These are phyloP conservation scores for Xylaria castorea DNA, from an alignment of 495 filamentous ascomycete genomes.

Conservation along the genomic window DNA sequence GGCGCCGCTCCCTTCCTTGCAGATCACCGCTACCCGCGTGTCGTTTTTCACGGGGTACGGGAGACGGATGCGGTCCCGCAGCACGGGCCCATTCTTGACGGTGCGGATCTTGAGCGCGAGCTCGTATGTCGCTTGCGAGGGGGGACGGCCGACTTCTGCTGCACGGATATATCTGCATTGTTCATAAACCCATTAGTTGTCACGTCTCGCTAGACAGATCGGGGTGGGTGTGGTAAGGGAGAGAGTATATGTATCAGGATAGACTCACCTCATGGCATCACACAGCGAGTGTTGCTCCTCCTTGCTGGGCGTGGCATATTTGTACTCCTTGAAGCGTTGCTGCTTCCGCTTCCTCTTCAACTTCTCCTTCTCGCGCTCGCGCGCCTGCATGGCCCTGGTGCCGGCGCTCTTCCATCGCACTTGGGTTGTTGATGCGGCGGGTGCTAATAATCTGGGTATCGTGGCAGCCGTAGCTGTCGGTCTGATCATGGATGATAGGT, in stretches of 20 bases:
- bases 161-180: constrained; percentile 81
- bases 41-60: constrained; percentile 89
- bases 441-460: constrained; percentile 52
- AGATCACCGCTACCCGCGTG: constrained; percentile 85
- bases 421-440: constrained; percentile 38
- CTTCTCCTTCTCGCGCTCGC: constrained; percentile 60
- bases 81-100: constrained; percentile 78
- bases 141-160: constrained; percentile 84
- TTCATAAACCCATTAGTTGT: constrained; percentile 12
- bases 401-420: constrained; percentile 49
- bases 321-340: constrained; percentile 62
- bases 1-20: constrained; percentile 73
- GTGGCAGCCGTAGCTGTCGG: constrained; percentile 31
- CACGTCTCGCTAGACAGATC: background rate
- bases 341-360: constrained; percentile 74
- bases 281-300: constrained; percentile 77
- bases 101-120: constrained; percentile 79
- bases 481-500: constrained; percentile 44
- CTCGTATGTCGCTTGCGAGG: constrained; percentile 82
- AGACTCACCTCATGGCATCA: constrained; percentile 89
- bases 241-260: background rate
- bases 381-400: constrained; percentile 44
- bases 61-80: constrained; percentile 86
- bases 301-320: constrained; percentile 68
- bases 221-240: background rate